Conservation (phyloP, 192 early-diverging fungal species). For the Coemansia guatemalensis region DNA sequence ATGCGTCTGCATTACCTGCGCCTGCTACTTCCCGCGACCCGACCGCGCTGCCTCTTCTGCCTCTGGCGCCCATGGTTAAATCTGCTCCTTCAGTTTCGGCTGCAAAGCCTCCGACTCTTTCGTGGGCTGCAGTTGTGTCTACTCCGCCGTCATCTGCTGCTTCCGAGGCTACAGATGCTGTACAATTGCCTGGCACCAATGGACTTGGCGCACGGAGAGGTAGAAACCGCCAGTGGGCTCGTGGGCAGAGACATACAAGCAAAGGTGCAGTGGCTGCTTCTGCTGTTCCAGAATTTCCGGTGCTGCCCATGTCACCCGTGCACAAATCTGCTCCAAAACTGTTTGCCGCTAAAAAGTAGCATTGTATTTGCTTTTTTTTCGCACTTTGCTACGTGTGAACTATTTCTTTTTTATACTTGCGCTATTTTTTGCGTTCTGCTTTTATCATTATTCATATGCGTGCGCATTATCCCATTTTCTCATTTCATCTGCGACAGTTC, state of each 20-base stretch:
- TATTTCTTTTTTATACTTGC: not conserved
- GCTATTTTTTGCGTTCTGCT: conserved; percentile 3
- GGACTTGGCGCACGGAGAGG: conserved; percentile 4
- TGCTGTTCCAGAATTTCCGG: conserved; percentile 19
- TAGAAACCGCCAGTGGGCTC: not conserved
- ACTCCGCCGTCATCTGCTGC: not conserved
- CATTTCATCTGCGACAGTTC: not conserved
- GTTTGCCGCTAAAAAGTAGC: not conserved
- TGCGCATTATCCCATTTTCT: conserved; percentile 3
- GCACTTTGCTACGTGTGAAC: not conserved
- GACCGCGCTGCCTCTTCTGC: too few species aligned
- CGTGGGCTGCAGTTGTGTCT: conserved; percentile 8
- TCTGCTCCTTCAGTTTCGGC: not conserved
- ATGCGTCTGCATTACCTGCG: too few species aligned
- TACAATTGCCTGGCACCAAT: not conserved
- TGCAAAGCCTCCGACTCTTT: conserved; percentile 8
- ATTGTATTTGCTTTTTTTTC: not conserved
- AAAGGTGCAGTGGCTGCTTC: not conserved
- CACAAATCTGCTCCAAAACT: conserved; percentile 20
- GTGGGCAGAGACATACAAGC: conserved; percentile 2
- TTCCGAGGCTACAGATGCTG: too few species aligned
- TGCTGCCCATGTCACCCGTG: conserved; percentile 39
- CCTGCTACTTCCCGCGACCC: too few species aligned
- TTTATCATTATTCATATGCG: not conserved
- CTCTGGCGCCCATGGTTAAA: too few species aligned